phyloP scores from a whole-genome alignment of 2,329 filamentous ascomycete species.

The Fusarium phyllophilum region DNA sequence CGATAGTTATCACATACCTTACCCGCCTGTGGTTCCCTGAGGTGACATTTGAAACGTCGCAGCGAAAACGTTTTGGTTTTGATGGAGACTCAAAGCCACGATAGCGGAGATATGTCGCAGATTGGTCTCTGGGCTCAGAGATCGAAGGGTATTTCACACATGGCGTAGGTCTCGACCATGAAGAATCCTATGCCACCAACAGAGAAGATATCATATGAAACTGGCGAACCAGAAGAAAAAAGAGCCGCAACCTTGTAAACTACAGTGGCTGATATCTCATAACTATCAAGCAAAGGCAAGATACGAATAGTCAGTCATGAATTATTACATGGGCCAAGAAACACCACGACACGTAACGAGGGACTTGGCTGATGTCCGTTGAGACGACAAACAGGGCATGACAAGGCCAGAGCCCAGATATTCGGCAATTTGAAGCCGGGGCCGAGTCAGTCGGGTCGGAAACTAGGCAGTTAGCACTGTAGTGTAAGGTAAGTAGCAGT shows the following conservation, averaged over 20 bases:
- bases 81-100: slow-evolving; percentile 16
- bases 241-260: slow-evolving; percentile 3
- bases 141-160: neutral
- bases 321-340: slow-evolving; percentile 32
- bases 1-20: slow-evolving; percentile 13
- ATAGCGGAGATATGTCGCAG: slow-evolving; percentile 5
- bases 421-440: slow-evolving; percentile 22
- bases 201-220: neutral
- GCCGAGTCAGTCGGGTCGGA: slow-evolving; percentile 27
- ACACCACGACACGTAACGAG: slow-evolving; percentile 2
- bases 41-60: neutral
- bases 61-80: neutral
- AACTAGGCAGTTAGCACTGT: neutral
- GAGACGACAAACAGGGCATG: slow-evolving; percentile 8
- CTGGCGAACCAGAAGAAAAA: slow-evolving; percentile 17
- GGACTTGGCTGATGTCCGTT: slow-evolving; percentile 13
- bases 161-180: slow-evolving; percentile 2
- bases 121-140: neutral
- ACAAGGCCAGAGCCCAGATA: neutral
- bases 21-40: neutral
- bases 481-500: slow-evolving; percentile 1
- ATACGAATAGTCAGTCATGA: neutral
- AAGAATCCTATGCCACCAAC: neutral
- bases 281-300: neutral
- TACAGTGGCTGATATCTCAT: neutral